Evolutionary conservation across 176 grass and related monocot genomes (phyloP).

Genomic region (Cenchrus fungigraminus): DNA sequence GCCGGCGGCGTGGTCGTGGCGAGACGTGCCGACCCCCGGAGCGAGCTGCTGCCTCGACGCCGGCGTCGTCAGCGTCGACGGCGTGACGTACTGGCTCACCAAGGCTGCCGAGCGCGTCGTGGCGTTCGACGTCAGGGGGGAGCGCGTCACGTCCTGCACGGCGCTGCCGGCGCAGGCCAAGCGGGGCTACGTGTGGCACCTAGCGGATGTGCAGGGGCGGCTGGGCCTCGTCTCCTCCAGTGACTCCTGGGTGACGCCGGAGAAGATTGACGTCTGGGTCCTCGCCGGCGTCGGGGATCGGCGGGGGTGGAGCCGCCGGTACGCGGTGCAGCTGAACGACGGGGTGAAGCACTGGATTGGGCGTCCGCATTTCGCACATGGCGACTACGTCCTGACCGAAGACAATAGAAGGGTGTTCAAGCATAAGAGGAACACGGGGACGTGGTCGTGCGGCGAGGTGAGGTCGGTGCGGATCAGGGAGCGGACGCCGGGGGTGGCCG

Average conservation of each 20-base stretch:
- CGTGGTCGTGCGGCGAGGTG: background rate
- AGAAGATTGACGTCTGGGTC: background rate
- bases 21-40: background rate
- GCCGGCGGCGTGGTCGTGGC: background rate
- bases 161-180: background rate
- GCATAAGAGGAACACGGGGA: background rate
- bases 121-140: conserved; percentile 22
- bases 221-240: conserved; percentile 6
- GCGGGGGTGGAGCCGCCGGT: background rate
- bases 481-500: background rate
- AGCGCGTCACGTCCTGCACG: background rate
- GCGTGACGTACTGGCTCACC: conserved; percentile 20
- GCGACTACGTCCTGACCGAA: background rate
- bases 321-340: background rate
- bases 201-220: background rate
- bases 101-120: background rate
- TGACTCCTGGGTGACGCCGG: background rate
- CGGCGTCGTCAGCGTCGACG: conserved; percentile 13
- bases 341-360: background rate
- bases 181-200: background rate
- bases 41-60: background rate
- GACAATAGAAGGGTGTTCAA: background rate
- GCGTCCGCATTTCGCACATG: background rate
- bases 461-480: background rate
- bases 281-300: background rate